Evolutionary conservation across 73 alveolate species (phyloP).

Genomic region (Diophrys appendiculata): DNA sequence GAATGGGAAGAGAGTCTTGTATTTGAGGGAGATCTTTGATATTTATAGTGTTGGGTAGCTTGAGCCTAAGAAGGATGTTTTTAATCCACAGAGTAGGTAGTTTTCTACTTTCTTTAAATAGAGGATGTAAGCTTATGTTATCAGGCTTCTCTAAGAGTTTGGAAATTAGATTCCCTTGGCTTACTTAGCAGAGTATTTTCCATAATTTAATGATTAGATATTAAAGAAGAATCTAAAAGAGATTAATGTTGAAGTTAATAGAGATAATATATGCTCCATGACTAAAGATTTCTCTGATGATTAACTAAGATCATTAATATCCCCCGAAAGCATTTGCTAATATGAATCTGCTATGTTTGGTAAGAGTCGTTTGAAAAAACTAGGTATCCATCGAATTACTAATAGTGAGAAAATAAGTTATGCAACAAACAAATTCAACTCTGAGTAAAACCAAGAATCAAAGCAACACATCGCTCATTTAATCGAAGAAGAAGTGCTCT

Average conservation of each 20-base stretch:
- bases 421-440: slow-evolving; percentile 85
- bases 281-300: slow-evolving; percentile 70
- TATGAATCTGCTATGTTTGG: slow-evolving; percentile 96
- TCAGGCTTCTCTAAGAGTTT: slow-evolving; percentile 76
- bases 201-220: slow-evolving; percentile 80
- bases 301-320: slow-evolving; percentile 67
- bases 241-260: slow-evolving; percentile 81
- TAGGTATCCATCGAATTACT: slow-evolving; percentile 87
- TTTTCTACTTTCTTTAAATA: slow-evolving; percentile 81
- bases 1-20: slow-evolving; percentile 79
- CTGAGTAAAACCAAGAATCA: slow-evolving; percentile 67
- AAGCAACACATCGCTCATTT: slow-evolving; percentile 79
- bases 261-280: slow-evolving; percentile 69
- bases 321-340: slow-evolving; percentile 93
- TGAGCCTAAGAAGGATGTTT: slow-evolving; percentile 96
- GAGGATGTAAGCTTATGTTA: slow-evolving; percentile 89
- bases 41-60: slow-evolving; percentile 91
- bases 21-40: slow-evolving; percentile 88
- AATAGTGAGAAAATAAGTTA: slow-evolving; percentile 89
- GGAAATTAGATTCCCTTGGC: slow-evolving; percentile 75
- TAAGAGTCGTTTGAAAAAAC: slow-evolving; percentile 81
- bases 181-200: slow-evolving; percentile 75
- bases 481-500: slow-evolving; percentile 94
- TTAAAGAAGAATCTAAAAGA: slow-evolving; percentile 85
- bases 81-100: slow-evolving; percentile 93